Evolutionary conservation across 495 filamentous ascomycete genomes (phyloP).

Genomic region (Hyaloscypha finlandica): DNA sequence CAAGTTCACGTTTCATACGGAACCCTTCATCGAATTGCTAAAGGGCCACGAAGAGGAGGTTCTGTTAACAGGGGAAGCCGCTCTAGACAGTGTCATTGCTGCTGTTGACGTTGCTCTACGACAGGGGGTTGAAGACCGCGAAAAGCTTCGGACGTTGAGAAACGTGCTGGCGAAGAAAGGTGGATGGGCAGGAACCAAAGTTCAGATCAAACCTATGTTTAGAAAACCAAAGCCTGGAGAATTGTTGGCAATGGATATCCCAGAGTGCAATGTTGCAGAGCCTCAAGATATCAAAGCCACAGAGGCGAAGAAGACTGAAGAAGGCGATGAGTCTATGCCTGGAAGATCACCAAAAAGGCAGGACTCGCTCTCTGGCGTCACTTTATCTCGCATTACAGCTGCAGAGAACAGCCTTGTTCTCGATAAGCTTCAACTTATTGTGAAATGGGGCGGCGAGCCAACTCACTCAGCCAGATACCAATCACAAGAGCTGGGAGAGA

Average conservation of each 20-base stretch:
- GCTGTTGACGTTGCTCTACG: conserved; percentile 79
- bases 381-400: conserved; percentile 85
- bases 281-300: not conserved
- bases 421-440: conserved; percentile 95
- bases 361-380: conserved; percentile 83
- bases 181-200: conserved; percentile 92
- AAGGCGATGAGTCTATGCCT: not conserved
- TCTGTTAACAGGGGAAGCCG: conserved; percentile 86
- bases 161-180: conserved; percentile 91
- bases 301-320: conserved; percentile 6
- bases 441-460: conserved; percentile 98
- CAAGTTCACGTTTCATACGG: conserved; percentile 97
- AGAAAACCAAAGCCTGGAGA: conserved; percentile 69
- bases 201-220: conserved; percentile 99
- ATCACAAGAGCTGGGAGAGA: conserved; percentile 88
- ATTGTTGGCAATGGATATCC: conserved; percentile 20
- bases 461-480: conserved; percentile 97
- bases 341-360: conserved; percentile 57
- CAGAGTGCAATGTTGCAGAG: not conserved
- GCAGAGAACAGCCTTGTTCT: conserved; percentile 85
- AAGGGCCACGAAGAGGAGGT: conserved; percentile 97
- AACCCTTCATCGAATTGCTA: conserved; percentile 91
- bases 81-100: conserved; percentile 82
- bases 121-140: conserved; percentile 77
- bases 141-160: conserved; percentile 80